Base-by-base conservation (phyloP, 805 yeast species). In the Candida anglica region DNA sequence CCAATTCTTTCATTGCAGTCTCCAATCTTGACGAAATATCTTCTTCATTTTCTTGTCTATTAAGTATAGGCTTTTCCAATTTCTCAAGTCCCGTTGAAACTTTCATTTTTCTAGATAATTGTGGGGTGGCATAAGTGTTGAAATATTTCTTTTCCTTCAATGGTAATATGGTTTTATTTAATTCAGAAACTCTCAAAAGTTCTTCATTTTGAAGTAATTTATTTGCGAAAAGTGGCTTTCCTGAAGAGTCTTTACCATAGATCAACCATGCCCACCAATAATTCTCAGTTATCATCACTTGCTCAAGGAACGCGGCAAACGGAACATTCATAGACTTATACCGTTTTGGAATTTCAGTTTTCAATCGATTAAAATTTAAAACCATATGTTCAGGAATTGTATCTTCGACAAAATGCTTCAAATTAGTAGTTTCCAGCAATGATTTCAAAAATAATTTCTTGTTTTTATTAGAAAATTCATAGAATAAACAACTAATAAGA, bases 221-320 rank as follows among this genome's bases (percentile, higher is more conserved):
- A 15, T 52, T 47, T 5, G 41, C 42, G 37, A 63, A 51, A 13
- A 62, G 44, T 7, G 62, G 47, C 27, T 53, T 50, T 15, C 59
- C 58, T 3, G 56, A 52, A 6, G 38, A 43, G 30, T 60, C 64
- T 32, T 65, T 64, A 7, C 63, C 62, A 39, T 60, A 55, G 3
- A 66, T 44, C 15, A 66, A 47, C 67, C 69, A 66, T 5, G 53
- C 55, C 65, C 65, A 60, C 72, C 71, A 64, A 16, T 44, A 35
- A 19, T 49, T 48, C 32, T 67, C 73, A 1, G 58, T 42, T 2
- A 41, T 29, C 1, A 47, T 39, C 20, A 63, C 26, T 13, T 51
- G 55, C 32, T 50, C 59, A 9, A 64, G 37, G 29, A 61, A 35
- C 22, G 43, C 51, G 11, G 56, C 44, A 37, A 58, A 51, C 24